Evolutionary conservation across 2,329 filamentous ascomycete genomes (phyloP), one percentile per base, ranked within the genome.

Genomic region (Phoma herbarum): DNA sequence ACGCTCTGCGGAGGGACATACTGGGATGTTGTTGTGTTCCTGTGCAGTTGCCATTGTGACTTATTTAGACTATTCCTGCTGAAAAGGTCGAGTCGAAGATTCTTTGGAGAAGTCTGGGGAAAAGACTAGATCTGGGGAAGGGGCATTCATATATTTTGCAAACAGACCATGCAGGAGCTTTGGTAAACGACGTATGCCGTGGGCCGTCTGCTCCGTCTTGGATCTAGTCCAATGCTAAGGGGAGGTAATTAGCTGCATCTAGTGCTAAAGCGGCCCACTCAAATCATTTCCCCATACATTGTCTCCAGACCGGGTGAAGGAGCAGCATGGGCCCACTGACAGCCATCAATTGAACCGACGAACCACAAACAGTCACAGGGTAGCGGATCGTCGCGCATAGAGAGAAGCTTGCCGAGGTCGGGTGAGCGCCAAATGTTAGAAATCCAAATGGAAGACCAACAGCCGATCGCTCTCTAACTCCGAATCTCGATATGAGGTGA

Each of bases 21-120:
- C 77, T 57, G 70, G 42, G 41, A 60, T 52, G 43, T 73, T 61
- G 53, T 69, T 77, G 46, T 78, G 74, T 51, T 79, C 74, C 46
- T 74, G 71, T 57, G 76, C 75, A 66, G 78, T 79, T 44, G 79
- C 75, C 79, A 81, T 82, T 68, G 54, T 75, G 62, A 47, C 18
- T 44, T 41, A 26, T 57, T 41, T 54, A 41, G 39, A 39, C 45
- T 60, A 14, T 35, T 12, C 44, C 46, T 44, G 45, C 16, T 42
- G 37, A 31, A 41, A 42, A 26, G 33, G 26, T 39, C 22, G 22
- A 54, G 37, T 28, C 61, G 53, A 33, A 47, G 37, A 23, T 26
- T 52, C n/a, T 57, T 43, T 25, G n/a, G 42, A 54, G 51, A 47
- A 51, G 57, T 66, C 68, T 72, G 68, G 70, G 71, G 71, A 69